Evolutionary conservation across 305 asterid species (phyloP), one percentile per base, ranked within the genome.

Genomic region (Rubia peregrina): DNA sequence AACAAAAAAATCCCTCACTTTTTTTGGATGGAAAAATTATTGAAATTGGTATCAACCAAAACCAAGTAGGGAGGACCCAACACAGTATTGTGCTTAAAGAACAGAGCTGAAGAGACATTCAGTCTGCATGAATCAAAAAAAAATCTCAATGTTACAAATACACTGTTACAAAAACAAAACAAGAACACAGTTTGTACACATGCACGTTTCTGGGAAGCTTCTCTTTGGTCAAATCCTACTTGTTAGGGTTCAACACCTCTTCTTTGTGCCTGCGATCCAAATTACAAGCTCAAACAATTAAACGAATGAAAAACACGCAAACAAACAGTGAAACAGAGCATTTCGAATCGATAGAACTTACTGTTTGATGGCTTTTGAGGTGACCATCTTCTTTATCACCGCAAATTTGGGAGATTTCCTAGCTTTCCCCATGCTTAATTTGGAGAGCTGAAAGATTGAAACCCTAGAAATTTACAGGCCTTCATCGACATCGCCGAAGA

Each of bases 21-120:
- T 95, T 67, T 95, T 95, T 75, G 89, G 76, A 91, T 95, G 79
- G 99, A 95, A 86, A 88, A 88, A 81, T 95, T 95, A 68, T 91
- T 95, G 80, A 95, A 91, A 82, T 95, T 95, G 71, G 99, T 95
- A 87, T 95, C 99, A 41, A 95, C 94, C 81, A 95, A 73, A 74
- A 95, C 96, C 65, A 85, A 83, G 53, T 95, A 95, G 0, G 99
- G 99, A 12, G 97, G 99, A 43, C 98, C 99, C 82, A 91, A 71
- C 0, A 96, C 99, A 61, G 98, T 84, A 82, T 95, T 95, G 75
- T 95, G 81, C 82, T 72, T 82, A 88, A 91, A 91, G 83, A 80
- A 95, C 36, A 95, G 93, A 1, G 99, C 96, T 43, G 97, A 88
- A 0, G 98, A 86, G 76, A 89, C 90, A 68, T 89, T 86, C 9